phyloP scores from a whole-genome alignment of 192 early-diverging fungal species.

The Physocladia obscura region DNA sequence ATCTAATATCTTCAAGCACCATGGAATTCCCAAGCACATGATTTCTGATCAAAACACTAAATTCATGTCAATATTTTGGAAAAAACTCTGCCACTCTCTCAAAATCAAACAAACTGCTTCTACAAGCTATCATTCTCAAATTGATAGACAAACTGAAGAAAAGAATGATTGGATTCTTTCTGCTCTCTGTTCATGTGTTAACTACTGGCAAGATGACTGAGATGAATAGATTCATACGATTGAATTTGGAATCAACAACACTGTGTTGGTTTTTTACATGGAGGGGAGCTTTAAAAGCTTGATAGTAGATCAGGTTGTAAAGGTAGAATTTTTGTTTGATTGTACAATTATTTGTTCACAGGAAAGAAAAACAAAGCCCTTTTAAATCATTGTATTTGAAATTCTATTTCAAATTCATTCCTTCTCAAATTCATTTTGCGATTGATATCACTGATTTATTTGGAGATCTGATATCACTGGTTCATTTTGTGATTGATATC shows the following conservation, averaged over 20 bases:
- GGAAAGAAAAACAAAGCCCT: too few species aligned
- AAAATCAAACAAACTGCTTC: constrained; percentile 36
- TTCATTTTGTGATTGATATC: too few species aligned
- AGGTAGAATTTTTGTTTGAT: too few species aligned
- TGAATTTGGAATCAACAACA: constrained; percentile 57
- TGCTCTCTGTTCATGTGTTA: constrained; percentile 34
- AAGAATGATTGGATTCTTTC: constrained; percentile 28
- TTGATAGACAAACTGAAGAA: constrained; percentile 42
- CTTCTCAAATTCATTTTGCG: too few species aligned
- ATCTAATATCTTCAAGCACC: background rate
- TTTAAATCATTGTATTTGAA: too few species aligned
- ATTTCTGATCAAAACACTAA: constrained; percentile 46
- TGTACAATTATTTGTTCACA: too few species aligned
- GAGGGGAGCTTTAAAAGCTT: too few species aligned
- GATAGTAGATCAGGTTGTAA: too few species aligned
- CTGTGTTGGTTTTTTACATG: too few species aligned
- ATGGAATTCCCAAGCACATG: constrained; percentile 46
- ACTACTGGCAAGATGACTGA: constrained; percentile 49
- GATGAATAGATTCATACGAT: constrained; percentile 31
- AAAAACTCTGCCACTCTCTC: constrained; percentile 18
- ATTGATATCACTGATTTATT: too few species aligned
- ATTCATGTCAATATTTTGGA: constrained; percentile 48
- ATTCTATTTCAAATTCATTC: too few species aligned
- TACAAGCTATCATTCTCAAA: constrained; percentile 34
- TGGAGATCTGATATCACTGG: too few species aligned